Percentiles rank a stretch among this genome's conserved stretches.
Conservation (phyloP, 306 rosid species). For the Mucuna pruriens region DNA sequence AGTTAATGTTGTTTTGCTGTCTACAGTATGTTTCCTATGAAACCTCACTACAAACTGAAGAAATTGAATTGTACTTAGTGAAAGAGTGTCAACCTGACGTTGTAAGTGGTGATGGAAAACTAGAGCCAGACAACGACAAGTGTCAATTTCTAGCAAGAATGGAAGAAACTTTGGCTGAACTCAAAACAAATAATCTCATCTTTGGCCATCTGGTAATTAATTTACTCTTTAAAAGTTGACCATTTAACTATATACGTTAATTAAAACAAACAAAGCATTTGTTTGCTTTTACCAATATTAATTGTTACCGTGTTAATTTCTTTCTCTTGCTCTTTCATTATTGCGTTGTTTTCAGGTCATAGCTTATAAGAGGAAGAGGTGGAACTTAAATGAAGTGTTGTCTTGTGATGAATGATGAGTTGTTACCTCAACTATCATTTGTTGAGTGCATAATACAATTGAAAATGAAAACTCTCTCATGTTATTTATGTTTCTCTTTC, state of each 20-base stretch:
- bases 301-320: background rate
- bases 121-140: constrained; percentile 42
- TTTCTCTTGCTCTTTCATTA: background rate
- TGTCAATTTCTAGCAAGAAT: constrained; percentile 42
- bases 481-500: constrained; percentile 1
- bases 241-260: background rate
- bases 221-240: constrained; percentile 1
- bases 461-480: constrained; percentile 8
- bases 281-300: background rate
- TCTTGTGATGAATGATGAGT: constrained; percentile 18
- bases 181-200: constrained; percentile 38
- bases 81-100: constrained; percentile 46
- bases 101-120: constrained; percentile 22
- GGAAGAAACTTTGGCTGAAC: constrained; percentile 56
- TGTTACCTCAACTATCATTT: constrained; percentile 14
- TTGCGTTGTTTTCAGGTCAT: constrained; percentile 54
- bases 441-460: background rate
- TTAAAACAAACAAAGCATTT: background rate
- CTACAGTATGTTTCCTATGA: constrained; percentile 61
- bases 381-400: constrained; percentile 29
- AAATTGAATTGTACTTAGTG: constrained; percentile 59
- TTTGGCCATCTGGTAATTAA: constrained; percentile 65
- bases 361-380: constrained; percentile 62
- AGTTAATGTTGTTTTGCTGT: constrained; percentile 24
- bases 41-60: constrained; percentile 55